Evolutionary conservation across 2,329 filamentous ascomycete species (phyloP), one percentile per base, ranked within the genome.

Genomic region (Penicillium paneum): DNA sequence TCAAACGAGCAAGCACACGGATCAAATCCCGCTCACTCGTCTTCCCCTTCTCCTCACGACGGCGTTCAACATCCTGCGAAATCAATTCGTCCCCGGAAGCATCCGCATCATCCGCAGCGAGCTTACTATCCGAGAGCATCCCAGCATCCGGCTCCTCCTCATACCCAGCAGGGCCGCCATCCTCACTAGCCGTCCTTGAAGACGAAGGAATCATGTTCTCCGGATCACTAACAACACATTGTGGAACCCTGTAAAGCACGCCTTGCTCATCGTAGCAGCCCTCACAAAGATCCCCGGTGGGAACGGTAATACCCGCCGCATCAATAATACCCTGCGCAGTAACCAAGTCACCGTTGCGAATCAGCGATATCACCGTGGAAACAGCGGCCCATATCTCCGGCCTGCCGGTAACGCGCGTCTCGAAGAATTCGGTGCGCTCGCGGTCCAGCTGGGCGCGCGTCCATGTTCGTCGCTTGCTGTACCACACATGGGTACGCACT

Each of bases 361-460:
- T 71, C 7, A 89, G 76, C 57, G 88, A 82, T 17, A 91, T 79
- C 0, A 86, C 88, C 1, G 84, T 77, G 42, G 81, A 81, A 13
- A 97, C 72, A 0, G 89, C 87, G 63, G 84, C 84, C 93, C 93
- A 97, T 26, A 94, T 82, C 71, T 96, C 90, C 5, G 81, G 67
- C 4, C 84, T 81, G 2, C 91, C 91, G 0, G 88, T 89, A 15
- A 95, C 90, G 43, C 91, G 80, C 1, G 92, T 97, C 57, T 97
- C 91, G 73, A 96, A 97, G 78, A 95, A 97, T 58, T 91, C 91
- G 45, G 76, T 76, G 45, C 93, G 83, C 74, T 96, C 90, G 31
- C 79, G 80, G 55, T 85, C 83, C 2, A 96, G 78, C 49, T 87
- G 78, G 15, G 74, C 68, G n/a, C 82, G 83, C 1, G 89, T 91